Base-by-base conservation (phyloP, 2,329 filamentous ascomycete genomes). In the Trichoderma hamatum region DNA sequence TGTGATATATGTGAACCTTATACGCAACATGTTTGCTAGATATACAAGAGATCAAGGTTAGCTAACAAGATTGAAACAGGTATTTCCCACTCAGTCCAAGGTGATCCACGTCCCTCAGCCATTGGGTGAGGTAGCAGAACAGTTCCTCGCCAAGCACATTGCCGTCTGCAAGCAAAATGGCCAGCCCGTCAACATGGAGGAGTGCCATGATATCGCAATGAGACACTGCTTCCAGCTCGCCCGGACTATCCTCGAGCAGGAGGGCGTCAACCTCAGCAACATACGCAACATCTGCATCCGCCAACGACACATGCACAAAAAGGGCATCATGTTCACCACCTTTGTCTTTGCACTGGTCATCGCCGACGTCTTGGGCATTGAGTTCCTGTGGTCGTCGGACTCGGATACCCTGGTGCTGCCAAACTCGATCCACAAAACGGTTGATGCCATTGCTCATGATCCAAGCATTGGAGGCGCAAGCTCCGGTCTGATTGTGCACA, bases 251-350 rank as follows among this genome's bases (percentile, higher is more conserved):
- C 64, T 75, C 4, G 63, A 70, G 16, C 71, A 73, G 28, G 69
- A 72, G 21, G 71, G 71, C 9, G 62, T 74, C 32, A n/a, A 58
- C 21, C 70, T 75, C 39, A 36, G 71, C 28, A 71, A 58, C 26
- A 55, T 72, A n/a, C 70, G 70, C 10, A 68, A 74, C 28, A 52
- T 75, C 6, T 75, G 74, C 66, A 68, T 75, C 39, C 69, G 71
- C 16, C 74, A 75, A 55, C 70, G 71, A 11, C 74, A 75, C 58
- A 70, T 75, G 70, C 72, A 75, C 62, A 75, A 75, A 52, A 75
- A 75, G 61, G 74, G 72, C 60, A 73, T 75, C 70, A 75, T 75
- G 74, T 75, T 75, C 32, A 74, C 74, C 26, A 72, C 72, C 1
- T 75, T 71, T 36, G 60, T 75, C 67, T 75, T 74, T 62, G 69